phyloP scores from a whole-genome alignment of 192 early-diverging fungal species.

The Phlyctochytrium planicorne region DNA sequence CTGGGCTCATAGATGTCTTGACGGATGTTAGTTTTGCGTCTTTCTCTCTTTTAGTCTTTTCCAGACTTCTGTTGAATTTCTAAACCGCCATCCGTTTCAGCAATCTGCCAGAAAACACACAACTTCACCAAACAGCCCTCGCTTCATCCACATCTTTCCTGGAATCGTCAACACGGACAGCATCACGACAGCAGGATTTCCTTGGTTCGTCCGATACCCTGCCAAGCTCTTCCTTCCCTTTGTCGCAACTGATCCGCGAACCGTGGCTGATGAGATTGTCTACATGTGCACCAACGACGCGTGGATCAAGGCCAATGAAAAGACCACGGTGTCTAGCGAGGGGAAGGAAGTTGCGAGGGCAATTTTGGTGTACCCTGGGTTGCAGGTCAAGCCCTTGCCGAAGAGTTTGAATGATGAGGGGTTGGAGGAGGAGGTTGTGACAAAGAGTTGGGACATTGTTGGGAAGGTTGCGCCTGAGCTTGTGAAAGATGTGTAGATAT shows the following conservation, averaged over 20 bases:
- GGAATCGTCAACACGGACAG: conserved; percentile 30
- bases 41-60: background rate
- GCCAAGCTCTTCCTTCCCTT: conserved; percentile 19
- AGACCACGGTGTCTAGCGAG: background rate
- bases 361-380: background rate
- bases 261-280: conserved; percentile 17
- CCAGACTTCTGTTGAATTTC: no score
- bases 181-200: conserved; percentile 15
- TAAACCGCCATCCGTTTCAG: no score
- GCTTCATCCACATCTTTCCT: conserved; percentile 29
- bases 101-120: conserved; percentile 4
- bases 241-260: conserved; percentile 7
- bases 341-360: background rate
- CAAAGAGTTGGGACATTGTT: no score
- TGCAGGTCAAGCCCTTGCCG: background rate
- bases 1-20: conserved; percentile 17
- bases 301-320: background rate
- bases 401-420: background rate
- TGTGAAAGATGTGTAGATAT: no score
- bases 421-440: background rate
- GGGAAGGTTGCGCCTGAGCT: no score
- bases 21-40: conserved; percentile 13
- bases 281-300: background rate
- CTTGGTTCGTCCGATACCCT: background rate
- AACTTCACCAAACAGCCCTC: background rate